Conservation (phyloP, 768 basidiomycete species). For the Clitopilus passeckerianus region DNA sequence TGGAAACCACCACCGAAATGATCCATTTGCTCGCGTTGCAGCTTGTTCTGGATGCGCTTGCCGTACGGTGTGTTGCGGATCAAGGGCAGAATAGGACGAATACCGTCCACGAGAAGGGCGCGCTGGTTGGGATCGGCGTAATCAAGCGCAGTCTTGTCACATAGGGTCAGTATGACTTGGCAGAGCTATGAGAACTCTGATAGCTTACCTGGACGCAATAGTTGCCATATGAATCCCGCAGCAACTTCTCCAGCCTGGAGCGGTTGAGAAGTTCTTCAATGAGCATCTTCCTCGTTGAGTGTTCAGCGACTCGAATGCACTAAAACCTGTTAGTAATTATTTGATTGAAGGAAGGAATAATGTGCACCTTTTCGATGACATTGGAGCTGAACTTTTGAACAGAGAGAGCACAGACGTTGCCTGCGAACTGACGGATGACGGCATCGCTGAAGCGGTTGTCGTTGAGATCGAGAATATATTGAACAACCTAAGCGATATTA, state of each 20-base stretch:
- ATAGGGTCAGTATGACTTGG: conserved; percentile 3
- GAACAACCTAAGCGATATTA: conserved; percentile 63
- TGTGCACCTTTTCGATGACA: conserved; percentile 87
- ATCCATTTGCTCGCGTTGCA: conserved; percentile 91
- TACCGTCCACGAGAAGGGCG: conserved; percentile 89
- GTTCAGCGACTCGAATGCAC: conserved; percentile 94
- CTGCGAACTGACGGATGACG: conserved; percentile 95
- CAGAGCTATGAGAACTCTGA: not conserved
- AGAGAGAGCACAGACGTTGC: conserved; percentile 95
- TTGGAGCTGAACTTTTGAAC: conserved; percentile 99
- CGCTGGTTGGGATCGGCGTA: conserved; percentile 96
- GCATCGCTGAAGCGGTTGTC: conserved; percentile 98
- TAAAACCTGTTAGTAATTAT: conserved; percentile 15
- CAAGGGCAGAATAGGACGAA: conserved; percentile 95
- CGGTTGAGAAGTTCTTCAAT: conserved; percentile 95
- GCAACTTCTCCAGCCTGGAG: conserved; percentile 88
- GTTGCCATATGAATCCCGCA: conserved; percentile 95
- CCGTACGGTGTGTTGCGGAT: conserved; percentile 99
- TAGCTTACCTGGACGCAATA: conserved; percentile 81
- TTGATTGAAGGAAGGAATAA: not conserved
- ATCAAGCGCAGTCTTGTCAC: conserved; percentile 83
- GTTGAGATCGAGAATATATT: conserved; percentile 98
- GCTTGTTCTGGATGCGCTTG: conserved; percentile 97
- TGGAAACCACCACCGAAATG: conserved; percentile 58
- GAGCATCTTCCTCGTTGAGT: conserved; percentile 87